Conservation (phyloP, 352 stramenopile genomes). For the Phytophthora cryptogea region DNA sequence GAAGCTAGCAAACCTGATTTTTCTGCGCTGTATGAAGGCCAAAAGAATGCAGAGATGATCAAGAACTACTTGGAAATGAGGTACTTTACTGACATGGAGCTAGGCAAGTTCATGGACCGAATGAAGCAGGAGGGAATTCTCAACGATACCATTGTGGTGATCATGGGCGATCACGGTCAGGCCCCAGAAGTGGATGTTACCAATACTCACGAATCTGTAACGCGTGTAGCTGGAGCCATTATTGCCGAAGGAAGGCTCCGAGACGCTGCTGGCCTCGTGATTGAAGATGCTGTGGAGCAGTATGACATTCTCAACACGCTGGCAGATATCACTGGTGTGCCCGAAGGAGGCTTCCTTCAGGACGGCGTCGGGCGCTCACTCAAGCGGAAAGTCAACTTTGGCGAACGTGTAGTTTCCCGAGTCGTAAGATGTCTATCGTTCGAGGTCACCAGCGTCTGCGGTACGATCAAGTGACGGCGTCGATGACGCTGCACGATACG, state of each 20-base stretch:
- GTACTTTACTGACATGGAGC: constrained; percentile 52
- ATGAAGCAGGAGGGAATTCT: constrained; percentile 48
- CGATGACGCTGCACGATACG: constrained; percentile 47
- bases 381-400: constrained; percentile 35
- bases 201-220: constrained; percentile 47
- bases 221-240: constrained; percentile 41
- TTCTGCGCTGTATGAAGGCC: constrained; percentile 46
- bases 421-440: constrained; percentile 46
- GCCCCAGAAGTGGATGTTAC: constrained; percentile 43
- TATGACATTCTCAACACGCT: constrained; percentile 66
- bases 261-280: constrained; percentile 34
- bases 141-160: constrained; percentile 59
- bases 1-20: constrained; percentile 51
- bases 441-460: constrained; percentile 47
- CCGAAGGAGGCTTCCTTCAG: constrained; percentile 50
- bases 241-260: constrained; percentile 54
- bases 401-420: constrained; percentile 41
- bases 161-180: constrained; percentile 58
- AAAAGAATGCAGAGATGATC: constrained; percentile 35
- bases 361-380: constrained; percentile 58
- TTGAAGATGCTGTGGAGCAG: constrained; percentile 46
- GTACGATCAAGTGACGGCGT: constrained; percentile 37
- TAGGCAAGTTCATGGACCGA: constrained; percentile 54
- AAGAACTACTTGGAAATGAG: constrained; percentile 66
- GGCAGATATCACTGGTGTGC: constrained; percentile 57